Evolutionary conservation across 2,329 filamentous ascomycete genomes (phyloP).

Genomic region (Ceratocystis smalleyi): DNA sequence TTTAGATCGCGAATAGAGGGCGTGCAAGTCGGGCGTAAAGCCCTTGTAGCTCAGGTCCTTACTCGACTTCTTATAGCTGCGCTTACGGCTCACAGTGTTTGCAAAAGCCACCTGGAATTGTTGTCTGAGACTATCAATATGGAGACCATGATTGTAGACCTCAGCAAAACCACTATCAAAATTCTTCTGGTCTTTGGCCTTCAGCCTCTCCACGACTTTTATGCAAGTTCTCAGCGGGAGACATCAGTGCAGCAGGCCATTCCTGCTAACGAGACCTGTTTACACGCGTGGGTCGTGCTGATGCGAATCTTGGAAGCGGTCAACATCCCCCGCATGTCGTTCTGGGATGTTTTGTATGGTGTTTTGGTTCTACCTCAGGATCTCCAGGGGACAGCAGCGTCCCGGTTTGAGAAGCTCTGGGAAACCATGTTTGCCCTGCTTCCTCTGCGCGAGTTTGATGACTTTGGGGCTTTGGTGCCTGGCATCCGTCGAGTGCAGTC

Average conservation of each 20-base stretch:
- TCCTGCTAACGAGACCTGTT: slow-evolving; percentile 28
- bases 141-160: slow-evolving; percentile 34
- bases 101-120: slow-evolving; percentile 24
- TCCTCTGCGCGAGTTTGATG: slow-evolving; percentile 45
- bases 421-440: slow-evolving; percentile 43
- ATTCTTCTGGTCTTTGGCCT: slow-evolving; percentile 31
- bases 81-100: slow-evolving; percentile 23
- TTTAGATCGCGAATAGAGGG: slow-evolving; percentile 25
- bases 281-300: slow-evolving; percentile 43
- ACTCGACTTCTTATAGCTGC: slow-evolving; percentile 27
- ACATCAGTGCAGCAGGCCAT: slow-evolving; percentile 37
- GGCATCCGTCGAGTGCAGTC: slow-evolving; percentile 22
- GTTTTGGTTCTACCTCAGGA: slow-evolving; percentile 27
- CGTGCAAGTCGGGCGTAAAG: slow-evolving; percentile 19
- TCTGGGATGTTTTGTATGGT: slow-evolving; percentile 44
- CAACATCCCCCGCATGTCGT: slow-evolving; percentile 36
- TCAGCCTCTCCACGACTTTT: slow-evolving; percentile 30
- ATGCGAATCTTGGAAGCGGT: slow-evolving; percentile 39
- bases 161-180: slow-evolving; percentile 27
- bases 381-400: slow-evolving; percentile 27
- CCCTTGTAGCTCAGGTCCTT: slow-evolving; percentile 25
- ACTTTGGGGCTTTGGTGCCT: slow-evolving; percentile 32
- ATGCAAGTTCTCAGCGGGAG: slow-evolving; percentile 32
- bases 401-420: slow-evolving; percentile 41
- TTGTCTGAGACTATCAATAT: slow-evolving; percentile 28